phyloP scores from a whole-genome alignment of 2,329 filamentous ascomycete genomes.

The Fonsecaea multimorphosa region DNA sequence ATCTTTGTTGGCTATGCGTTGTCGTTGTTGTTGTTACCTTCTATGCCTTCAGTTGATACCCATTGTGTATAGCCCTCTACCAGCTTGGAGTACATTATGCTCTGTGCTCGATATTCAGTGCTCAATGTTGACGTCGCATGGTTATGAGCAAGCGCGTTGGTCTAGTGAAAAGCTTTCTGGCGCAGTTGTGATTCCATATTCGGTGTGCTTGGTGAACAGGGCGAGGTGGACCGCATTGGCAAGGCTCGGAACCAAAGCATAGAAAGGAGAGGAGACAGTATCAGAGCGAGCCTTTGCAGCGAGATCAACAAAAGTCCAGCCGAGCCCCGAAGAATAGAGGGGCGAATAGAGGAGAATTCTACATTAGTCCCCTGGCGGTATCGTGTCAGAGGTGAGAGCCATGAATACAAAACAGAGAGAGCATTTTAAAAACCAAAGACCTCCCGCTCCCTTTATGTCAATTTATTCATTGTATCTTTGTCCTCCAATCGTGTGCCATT shows the following conservation, averaged over 20 bases:
- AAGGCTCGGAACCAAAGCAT: background rate
- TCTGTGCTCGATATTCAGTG: background rate
- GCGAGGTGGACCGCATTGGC: background rate
- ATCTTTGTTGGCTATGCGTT: slow-evolving; percentile 15
- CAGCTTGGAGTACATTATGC: background rate
- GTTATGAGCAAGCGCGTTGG: slow-evolving; percentile 1
- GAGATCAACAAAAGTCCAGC: background rate
- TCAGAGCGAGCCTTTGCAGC: background rate
- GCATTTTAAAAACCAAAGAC: background rate
- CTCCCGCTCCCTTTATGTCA: too few species aligned
- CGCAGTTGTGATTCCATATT: background rate
- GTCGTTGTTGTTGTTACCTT: slow-evolving; percentile 15
- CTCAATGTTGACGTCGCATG: slow-evolving; percentile 4
- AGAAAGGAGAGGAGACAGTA: background rate
- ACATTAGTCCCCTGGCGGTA: background rate
- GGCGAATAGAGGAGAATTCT: background rate
- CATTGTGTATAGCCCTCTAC: slow-evolving; percentile 26
- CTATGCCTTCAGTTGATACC: slow-evolving; percentile 34
- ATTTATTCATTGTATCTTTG: background rate
- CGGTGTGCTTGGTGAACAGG: slow-evolving; percentile 1
- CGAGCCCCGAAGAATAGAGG: background rate
- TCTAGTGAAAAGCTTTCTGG: slow-evolving; percentile 2
- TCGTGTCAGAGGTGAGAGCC: background rate
- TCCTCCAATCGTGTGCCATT: background rate
- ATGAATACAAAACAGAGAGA: background rate